A percentile compares a stretch with the other conserved stretches of the same genome.
These are phyloP conservation scores for Cutaneotrichosporon daszewskae DNA, from an alignment of 1,284 basidiomycete species.

Conservation along the genomic window DNA sequence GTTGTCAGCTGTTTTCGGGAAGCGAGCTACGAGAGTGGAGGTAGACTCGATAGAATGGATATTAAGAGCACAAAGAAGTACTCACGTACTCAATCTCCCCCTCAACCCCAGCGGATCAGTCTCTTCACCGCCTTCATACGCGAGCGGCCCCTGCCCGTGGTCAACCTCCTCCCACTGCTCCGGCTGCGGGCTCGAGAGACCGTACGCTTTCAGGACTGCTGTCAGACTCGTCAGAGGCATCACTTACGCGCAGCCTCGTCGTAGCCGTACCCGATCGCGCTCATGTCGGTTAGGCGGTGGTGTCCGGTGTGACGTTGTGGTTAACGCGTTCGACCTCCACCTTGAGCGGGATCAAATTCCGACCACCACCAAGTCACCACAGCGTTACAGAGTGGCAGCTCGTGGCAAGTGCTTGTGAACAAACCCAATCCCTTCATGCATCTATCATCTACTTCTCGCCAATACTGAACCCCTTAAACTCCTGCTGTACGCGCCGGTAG, in stretches of 20 bases:
- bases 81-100: slow-evolving; percentile 36
- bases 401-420: no score
- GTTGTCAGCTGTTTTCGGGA: slow-evolving; percentile 1
- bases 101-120: slow-evolving; percentile 45
- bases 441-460: slow-evolving; percentile 11
- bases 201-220: slow-evolving; percentile 47
- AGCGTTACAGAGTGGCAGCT: not conserved
- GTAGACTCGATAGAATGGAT: no score
- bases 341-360: not conserved
- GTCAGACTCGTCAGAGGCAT: not conserved
- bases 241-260: slow-evolving; percentile 10
- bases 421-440: no score
- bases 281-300: no score
- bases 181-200: slow-evolving; percentile 42
- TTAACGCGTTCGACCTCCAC: not conserved
- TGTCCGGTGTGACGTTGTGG: not conserved
- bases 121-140: slow-evolving; percentile 43
- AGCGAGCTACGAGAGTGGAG: no score
- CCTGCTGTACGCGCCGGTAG: slow-evolving; percentile 68
- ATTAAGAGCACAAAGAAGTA: slow-evolving; percentile 3
- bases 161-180: slow-evolving; percentile 46
- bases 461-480: slow-evolving; percentile 52
- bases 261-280: slow-evolving; percentile 4
- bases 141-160: slow-evolving; percentile 42
- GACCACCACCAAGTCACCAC: no score